These are phyloP conservation scores for Trametes villosa DNA, from an alignment of 768 basidiomycete species.

Conservation along the genomic window DNA sequence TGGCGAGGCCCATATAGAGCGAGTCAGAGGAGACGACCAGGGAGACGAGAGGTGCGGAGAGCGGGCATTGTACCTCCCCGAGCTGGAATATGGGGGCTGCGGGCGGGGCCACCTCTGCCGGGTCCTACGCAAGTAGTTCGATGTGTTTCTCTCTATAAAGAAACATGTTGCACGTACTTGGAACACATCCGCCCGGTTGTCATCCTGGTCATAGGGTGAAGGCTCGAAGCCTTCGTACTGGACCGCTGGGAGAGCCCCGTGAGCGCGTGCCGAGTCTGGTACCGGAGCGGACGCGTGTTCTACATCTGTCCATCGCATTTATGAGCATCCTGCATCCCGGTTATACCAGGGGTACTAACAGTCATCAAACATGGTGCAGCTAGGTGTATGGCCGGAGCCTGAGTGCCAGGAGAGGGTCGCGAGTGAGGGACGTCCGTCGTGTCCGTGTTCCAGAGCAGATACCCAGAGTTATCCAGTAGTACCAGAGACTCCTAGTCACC, in stretches of 20 bases:
- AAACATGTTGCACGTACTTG: conserved; percentile 23
- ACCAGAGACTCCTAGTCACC: too few species aligned
- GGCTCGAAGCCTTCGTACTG: conserved; percentile 91
- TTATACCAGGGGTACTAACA: neutral
- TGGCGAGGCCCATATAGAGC: conserved; percentile 80
- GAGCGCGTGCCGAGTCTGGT: conserved; percentile 38
- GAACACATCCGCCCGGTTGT: conserved; percentile 48
- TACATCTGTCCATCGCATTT: conserved; percentile 61
- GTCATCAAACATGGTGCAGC: conserved; percentile 9
- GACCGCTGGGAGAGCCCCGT: conserved; percentile 56
- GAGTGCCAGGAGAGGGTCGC: too few species aligned
- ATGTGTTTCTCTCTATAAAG: neutral
- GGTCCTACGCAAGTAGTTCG: neutral
- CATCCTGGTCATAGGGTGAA: conserved; percentile 59
- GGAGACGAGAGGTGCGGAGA: conserved; percentile 81
- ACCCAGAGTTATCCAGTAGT: too few species aligned
- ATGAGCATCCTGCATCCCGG: neutral
- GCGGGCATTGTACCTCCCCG: conserved; percentile 86
- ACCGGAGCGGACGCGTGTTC: conserved; percentile 74
- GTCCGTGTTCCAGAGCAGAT: too few species aligned
- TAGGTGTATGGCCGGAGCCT: too few species aligned
- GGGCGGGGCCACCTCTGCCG: conserved; percentile 37
- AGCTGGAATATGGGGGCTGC: conserved; percentile 76
- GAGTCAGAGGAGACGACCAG: conserved; percentile 87
- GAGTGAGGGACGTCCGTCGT: too few species aligned